Base-by-base conservation (phyloP, 2,329 filamentous ascomycete species). In the Fusarium robinianum region DNA sequence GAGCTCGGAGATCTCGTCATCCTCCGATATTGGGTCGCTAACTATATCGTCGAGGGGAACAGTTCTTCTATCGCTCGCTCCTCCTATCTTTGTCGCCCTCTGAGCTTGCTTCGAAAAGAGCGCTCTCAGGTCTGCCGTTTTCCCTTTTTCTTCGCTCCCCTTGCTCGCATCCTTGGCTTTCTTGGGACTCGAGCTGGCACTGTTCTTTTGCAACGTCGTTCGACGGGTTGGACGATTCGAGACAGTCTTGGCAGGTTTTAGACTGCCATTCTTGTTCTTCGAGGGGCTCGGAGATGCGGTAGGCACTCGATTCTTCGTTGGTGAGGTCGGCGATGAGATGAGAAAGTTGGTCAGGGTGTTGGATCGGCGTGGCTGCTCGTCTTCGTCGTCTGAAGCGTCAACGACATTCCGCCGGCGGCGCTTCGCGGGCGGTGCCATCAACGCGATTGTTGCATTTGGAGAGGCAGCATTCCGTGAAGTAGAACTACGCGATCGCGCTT, bases 21-120 rank as follows among this genome's bases (percentile, higher is more conserved):
- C 78, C 37, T 81, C 81, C 21, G 81, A 84, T 57, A 84, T 82
- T 2, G 75, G 74, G 53, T 80, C 76, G 67, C 73, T 77, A 36
- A 73, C 67, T 24, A 79, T 74, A 49, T 80, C 77, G 47, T 80
- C 75, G 21, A 73, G 55, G 8, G 64, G 57, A 14, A 61, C 43
- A 23, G 53, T 51, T 30, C 58, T 61, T 33, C 57, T 60, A 11
- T 66, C 64, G 31, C 58, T 62, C 7, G 54, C 51, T 3, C 60
- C 59, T n/a, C 65, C 60, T 2, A 64, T 55, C 39, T 64, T 67
- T 22, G 70, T 62, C 14, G 71, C 71, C 25, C 72, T 74, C 51
- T 82, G 77, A 6, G 76, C 76, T 61, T 85, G 82, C 35, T 75
- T 82, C 12, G 80, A 82, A 54, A 85, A 85, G 12, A 85, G 71